Conservation (phyloP, 2,329 filamentous ascomycete genomes). For the Calycina marina region DNA sequence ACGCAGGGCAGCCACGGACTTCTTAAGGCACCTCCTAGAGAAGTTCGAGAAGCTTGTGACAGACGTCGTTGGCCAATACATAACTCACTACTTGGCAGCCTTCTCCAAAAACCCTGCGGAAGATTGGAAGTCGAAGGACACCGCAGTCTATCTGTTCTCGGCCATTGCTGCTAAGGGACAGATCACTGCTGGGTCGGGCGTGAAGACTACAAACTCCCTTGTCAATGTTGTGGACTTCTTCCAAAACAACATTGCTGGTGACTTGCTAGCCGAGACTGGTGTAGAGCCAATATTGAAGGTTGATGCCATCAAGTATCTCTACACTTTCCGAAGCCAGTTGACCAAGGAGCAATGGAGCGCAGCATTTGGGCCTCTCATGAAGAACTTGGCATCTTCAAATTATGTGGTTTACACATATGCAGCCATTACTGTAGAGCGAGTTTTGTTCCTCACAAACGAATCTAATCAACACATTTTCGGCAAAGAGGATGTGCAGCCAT, state of each 20-base stretch:
- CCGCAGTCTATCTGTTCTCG: constrained; percentile 91
- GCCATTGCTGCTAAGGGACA: constrained; percentile 86
- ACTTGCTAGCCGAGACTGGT: constrained; percentile 56
- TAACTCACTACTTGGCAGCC: constrained; percentile 64
- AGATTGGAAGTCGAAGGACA: constrained; percentile 97
- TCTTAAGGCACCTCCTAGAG: constrained; percentile 75
- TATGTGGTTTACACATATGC: constrained; percentile 98
- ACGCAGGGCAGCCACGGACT: constrained; percentile 84
- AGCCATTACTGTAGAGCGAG: constrained; percentile 88
- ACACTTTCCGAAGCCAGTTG: constrained; percentile 90
- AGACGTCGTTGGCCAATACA: constrained; percentile 73
- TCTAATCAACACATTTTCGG: constrained; percentile 66
- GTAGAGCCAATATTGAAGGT: constrained; percentile 84
- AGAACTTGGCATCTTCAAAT: constrained; percentile 77
- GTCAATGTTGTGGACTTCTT: constrained; percentile 93
- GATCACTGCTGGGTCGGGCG: constrained; percentile 75
- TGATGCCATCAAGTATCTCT: constrained; percentile 95
- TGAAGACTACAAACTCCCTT: constrained; percentile 75
- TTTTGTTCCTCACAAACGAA: constrained; percentile 69
- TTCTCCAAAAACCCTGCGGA: constrained; percentile 51
- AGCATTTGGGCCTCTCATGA: constrained; percentile 78
- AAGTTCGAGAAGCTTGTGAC: constrained; percentile 81
- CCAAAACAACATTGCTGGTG: constrained; percentile 79
- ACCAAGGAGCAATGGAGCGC: constrained; percentile 84
- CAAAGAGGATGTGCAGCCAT: constrained; percentile 60